phyloP scores from a whole-genome alignment of 768 basidiomycete genomes.

The Amyloporia xantha region DNA sequence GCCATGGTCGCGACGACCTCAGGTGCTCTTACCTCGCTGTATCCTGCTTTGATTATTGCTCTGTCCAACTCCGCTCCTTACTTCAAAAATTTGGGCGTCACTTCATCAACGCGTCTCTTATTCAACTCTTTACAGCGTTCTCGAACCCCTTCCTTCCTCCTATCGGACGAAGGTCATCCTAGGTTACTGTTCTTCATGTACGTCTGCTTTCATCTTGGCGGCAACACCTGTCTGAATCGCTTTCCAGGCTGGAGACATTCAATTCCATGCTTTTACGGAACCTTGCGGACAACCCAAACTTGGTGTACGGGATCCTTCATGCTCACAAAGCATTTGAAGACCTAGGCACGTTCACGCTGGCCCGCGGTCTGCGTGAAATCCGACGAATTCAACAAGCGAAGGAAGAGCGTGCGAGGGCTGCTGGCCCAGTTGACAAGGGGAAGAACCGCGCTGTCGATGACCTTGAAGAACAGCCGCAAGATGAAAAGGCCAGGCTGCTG shows the following conservation, averaged over 20 bases:
- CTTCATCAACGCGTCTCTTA: conserved; percentile 74
- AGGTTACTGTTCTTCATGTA: conserved; percentile 88
- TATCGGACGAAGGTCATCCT: conserved; percentile 94
- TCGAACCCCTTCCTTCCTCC: conserved; percentile 81
- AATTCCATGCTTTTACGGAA: conserved; percentile 78
- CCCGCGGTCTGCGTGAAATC: conserved; percentile 80
- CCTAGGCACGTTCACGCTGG: conserved; percentile 86
- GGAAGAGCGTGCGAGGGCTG: conserved; percentile 50
- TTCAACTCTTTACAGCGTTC: conserved; percentile 91
- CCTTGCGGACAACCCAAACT: conserved; percentile 76
- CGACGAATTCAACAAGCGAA: conserved; percentile 64
- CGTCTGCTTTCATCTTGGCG: conserved; percentile 18
- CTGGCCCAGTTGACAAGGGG: conserved; percentile 26
- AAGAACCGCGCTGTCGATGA: conserved; percentile 35
- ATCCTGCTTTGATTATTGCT: conserved; percentile 88
- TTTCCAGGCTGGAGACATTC: conserved; percentile 78
- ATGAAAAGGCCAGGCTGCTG: conserved; percentile 65
- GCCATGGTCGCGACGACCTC: conserved; percentile 85
- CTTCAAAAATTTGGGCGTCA: conserved; percentile 73
- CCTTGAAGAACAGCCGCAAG: conserved; percentile 36
- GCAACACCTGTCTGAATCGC: too few species aligned
- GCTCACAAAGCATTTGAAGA: conserved; percentile 84
- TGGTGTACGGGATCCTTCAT: conserved; percentile 80
- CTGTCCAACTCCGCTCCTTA: conserved; percentile 86
- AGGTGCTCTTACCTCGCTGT: conserved; percentile 72